Evolutionary conservation across 202 grass and related monocot species (phyloP).

Genomic region (Eragrostis tef): DNA sequence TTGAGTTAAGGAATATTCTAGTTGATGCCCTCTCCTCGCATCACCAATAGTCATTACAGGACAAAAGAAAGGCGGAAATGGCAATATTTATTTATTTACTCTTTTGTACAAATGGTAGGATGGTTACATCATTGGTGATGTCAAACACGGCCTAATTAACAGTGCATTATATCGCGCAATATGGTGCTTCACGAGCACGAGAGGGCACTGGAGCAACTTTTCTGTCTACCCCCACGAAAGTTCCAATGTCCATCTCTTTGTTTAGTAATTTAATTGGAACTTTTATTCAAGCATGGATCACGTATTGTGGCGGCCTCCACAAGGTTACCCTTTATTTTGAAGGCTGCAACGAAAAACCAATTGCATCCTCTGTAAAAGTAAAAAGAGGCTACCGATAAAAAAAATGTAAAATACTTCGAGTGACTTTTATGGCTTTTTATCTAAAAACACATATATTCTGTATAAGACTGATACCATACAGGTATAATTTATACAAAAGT

Average conservation of each 20-base stretch:
- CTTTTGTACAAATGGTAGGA: not conserved
- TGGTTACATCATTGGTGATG: constrained; percentile 25
- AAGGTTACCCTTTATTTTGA: too few species aligned
- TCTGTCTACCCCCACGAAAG: not conserved
- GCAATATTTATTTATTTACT: not conserved
- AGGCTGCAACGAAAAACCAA: too few species aligned
- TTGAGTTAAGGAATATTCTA: not conserved
- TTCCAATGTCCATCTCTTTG: not conserved
- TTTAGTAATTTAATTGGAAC: not conserved
- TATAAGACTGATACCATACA: too few species aligned
- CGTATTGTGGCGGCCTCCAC: too few species aligned
- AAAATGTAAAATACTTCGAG: too few species aligned
- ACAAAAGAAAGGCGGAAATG: not conserved
- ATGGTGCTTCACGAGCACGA: constrained; percentile 10
- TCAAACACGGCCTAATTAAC: not conserved
- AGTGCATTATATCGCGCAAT: not conserved
- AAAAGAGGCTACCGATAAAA: too few species aligned
- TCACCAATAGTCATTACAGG: not conserved
- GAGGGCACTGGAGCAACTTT: not conserved
- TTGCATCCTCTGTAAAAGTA: too few species aligned
- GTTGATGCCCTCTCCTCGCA: not conserved
- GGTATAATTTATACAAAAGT: too few species aligned
- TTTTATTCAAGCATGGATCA: not conserved
- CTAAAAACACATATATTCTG: too few species aligned
- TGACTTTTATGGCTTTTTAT: too few species aligned